Evolutionary conservation across 148 eudicot species (phyloP), one percentile per base, ranked within the genome.

Genomic region (Polygonum maritimum): DNA sequence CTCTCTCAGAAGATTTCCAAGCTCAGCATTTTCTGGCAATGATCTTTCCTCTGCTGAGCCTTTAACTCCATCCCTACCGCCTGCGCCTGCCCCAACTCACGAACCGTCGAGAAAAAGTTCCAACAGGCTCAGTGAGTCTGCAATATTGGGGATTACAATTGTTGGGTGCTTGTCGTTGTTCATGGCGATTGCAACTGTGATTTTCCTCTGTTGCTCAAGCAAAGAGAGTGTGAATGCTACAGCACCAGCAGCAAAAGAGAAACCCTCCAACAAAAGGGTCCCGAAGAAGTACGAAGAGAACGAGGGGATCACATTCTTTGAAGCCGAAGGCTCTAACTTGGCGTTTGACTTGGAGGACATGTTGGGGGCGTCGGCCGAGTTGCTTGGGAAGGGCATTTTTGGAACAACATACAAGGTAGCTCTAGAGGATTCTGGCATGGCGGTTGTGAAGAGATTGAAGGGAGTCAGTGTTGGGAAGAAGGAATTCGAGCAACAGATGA

Each of bases 401-500:
- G 82, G 82, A 33, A 80, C 74, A 72, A 55, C 82, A 8, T 80
- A 80, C 48, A 80, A 80, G 76, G 82, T 78, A 3, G 73, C 41
- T 69, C 47, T 80, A 18, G 82, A 80, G 62, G 82, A 80, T 65
- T 74, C 76, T 85, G 73, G 54, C 47, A 62, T 58, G 35, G 79
- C 76, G 72, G 82, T 76, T 57, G 82, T 80, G 31, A 80, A 80
- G 76, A 80, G 82, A 69, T 75, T 80, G 82, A 80, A 80, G 69
- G 82, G 77, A 13, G 79, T 80, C 8, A 35, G 65, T 71, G 82
- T 21, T 31, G 79, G 82, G 41, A 80, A 84, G 62, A 81, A 87
- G n/a, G 98, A 93, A 3, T 93, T 89, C 71, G 94, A 93, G 86
- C 91, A 89, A 35, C 87, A 85, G 48, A 93, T 91, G 96, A 92